Evolutionary conservation across 2,329 filamentous ascomycete species (phyloP), one percentile per base, ranked within the genome.

Genomic region (Aspergillus sp.): DNA sequence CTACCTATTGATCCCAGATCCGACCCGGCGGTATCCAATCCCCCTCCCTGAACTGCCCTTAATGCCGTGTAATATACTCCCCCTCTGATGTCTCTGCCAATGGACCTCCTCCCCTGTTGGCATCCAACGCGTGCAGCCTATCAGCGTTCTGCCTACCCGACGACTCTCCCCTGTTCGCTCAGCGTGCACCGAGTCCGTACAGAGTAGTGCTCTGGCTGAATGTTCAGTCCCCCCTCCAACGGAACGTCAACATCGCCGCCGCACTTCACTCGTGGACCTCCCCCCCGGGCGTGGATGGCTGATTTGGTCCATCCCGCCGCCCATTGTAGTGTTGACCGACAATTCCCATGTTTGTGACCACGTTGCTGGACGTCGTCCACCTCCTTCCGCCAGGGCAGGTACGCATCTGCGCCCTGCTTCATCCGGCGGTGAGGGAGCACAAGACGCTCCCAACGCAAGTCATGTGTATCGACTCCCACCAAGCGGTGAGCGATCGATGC

Each of bases 301-400:
- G n/a, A n/a, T n/a, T n/a, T n/a, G 19, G 14, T 29, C 38, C 38
- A n/a, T n/a, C n/a, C 38, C 25, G 10, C 25, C n/a, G 16, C n/a
- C 43, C 23, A 19, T 46, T 46, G 44, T 34, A 16, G 29, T 10
- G 41, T 54, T 49, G 56, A 52, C 45, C 36, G 44, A 53, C 46
- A 45, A 47, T 51, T 25, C 16, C 52, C 47, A 51, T 56, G 52
- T 53, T 52, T 48, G 50, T 47, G 23, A 45, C 54, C 56, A 56
- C 51, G 54, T 57, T 54, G 6, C 43, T 49, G 29, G 34, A 20
- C 4, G 17, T 23, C 10, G 16, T 19, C 16, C 40, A 10, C 16
- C 40, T 13, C 16, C 40, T 21, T 42, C 40, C 40, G 7, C 44
- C 20, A 34, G 19, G 16, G 16, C 40, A 38, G 34, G 16, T 13